A percentile compares a stretch with the other conserved stretches of the same genome.
phyloP scores from a whole-genome alignment of 192 early-diverging fungal genomes.

The Lunasporangiospora selenospora region DNA sequence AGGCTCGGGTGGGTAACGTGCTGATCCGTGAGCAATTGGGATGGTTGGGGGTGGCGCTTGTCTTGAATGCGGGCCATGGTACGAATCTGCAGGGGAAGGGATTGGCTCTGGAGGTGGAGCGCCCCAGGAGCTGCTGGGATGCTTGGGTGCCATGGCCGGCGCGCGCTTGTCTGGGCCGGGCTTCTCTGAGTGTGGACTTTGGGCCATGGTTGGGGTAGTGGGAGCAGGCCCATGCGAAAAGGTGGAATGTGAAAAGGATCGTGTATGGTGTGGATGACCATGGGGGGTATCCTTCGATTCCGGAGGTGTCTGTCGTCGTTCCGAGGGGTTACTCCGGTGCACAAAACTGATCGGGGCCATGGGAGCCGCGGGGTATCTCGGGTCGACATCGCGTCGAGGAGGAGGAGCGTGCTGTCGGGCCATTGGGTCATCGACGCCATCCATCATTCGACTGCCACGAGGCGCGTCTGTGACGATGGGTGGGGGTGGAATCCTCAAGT shows the following conservation, averaged over 20 bases:
- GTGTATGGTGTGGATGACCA: slow-evolving; percentile 10
- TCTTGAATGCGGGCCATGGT: too few relatives aligned
- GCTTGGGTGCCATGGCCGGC: too few relatives aligned
- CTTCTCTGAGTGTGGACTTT: neutral
- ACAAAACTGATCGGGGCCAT: slow-evolving; percentile 28
- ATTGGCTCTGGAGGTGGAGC: neutral
- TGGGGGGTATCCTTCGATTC: neutral
- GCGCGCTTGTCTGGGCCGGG: neutral
- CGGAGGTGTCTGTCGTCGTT: slow-evolving; percentile 7
- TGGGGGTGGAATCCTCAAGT: too few relatives aligned
- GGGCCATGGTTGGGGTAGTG: neutral
- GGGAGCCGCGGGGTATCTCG: slow-evolving; percentile 6
- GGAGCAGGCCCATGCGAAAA: slow-evolving; percentile 14
- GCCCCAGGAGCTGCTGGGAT: too few relatives aligned
- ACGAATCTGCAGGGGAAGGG: neutral
- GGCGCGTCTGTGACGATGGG: too few relatives aligned
- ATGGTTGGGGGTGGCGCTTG: too few relatives aligned
- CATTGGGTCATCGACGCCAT: too few relatives aligned
- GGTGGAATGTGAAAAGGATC: slow-evolving; percentile 31
- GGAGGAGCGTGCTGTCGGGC: too few relatives aligned
- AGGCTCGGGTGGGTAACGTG: too few relatives aligned
- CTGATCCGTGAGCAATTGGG: too few relatives aligned
- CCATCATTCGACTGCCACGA: too few relatives aligned
- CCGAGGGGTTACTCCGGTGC: neutral
- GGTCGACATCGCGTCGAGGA: slow-evolving; percentile 3